Evolutionary conservation across 2,329 filamentous ascomycete species (phyloP).

Genomic region (Trichoderma brevicompactum): DNA sequence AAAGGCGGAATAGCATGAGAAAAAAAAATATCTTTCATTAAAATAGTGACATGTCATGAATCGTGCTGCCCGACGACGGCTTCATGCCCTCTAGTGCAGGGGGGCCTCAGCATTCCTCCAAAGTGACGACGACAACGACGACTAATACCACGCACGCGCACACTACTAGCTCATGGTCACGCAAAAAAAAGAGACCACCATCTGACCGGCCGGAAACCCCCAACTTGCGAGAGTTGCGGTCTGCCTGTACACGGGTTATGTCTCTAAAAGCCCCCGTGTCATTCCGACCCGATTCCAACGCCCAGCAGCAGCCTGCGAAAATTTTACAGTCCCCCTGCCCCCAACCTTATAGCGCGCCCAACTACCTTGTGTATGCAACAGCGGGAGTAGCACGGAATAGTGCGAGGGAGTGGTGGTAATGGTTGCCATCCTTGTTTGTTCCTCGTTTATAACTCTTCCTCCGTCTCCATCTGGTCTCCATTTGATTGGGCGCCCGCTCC

Average conservation of each 20-base stretch:
- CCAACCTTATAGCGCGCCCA: constrained; percentile 31
- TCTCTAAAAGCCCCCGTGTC: constrained; percentile 36
- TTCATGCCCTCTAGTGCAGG: constrained; percentile 14
- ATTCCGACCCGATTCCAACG: constrained; percentile 39
- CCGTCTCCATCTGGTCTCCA: constrained; percentile 70
- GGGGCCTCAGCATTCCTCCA: constrained; percentile 16
- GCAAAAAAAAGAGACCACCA: constrained; percentile 18
- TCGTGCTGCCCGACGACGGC: constrained; percentile 22
- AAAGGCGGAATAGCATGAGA: not conserved
- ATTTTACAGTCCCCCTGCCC: constrained; percentile 38
- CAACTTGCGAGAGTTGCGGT: constrained; percentile 20
- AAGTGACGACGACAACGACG: not conserved
- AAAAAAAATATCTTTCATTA: not conserved
- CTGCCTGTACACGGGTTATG: constrained; percentile 30
- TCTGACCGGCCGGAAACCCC: constrained; percentile 20
- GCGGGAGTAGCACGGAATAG: constrained; percentile 3
- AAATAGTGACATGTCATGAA: constrained; percentile 19
- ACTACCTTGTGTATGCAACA: constrained; percentile 5
- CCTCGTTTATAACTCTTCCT: constrained; percentile 49
- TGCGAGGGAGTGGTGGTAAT: constrained; percentile 12
- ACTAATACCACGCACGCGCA: constrained; percentile 1
- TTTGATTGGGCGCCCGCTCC: constrained; percentile 55
- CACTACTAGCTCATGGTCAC: constrained; percentile 22
- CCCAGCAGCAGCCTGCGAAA: constrained; percentile 37
- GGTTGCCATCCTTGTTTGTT: constrained; percentile 29